Conservation (phyloP, 352 stramenopile genomes). For the Thalassiosira livingstoniorum region DNA sequence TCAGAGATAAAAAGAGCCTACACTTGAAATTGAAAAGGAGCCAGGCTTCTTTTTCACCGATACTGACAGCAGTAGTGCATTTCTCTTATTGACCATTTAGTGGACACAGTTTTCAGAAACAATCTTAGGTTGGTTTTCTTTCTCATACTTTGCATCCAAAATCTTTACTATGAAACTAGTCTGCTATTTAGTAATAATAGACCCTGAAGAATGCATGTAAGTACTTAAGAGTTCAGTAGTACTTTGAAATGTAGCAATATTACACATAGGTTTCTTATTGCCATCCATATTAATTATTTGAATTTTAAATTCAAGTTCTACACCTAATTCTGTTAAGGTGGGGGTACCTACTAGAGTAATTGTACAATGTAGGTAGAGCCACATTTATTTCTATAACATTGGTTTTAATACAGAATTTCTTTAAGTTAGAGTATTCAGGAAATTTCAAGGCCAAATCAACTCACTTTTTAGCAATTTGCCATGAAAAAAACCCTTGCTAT, state of each 20-base stretch:
- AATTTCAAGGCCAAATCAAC: neutral
- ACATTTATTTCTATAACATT: conserved; percentile 16
- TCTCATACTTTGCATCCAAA: conserved; percentile 35
- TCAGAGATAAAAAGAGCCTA: no score
- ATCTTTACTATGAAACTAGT: conserved; percentile 6
- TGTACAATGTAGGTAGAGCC: no score
- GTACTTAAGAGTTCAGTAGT: neutral
- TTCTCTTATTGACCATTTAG: neutral
- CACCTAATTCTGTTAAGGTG: conserved; percentile 8
- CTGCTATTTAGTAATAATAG: neutral
- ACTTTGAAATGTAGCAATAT: conserved; percentile 8
- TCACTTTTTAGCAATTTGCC: neutral
- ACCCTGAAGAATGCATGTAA: neutral
- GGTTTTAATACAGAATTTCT: neutral
- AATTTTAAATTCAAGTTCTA: conserved; percentile 15
- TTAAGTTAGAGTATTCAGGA: conserved; percentile 4
- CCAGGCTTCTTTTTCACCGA: no score
- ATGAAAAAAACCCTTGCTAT: conserved; percentile 3
- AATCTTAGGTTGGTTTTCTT: conserved; percentile 26
- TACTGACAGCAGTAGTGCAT: conserved; percentile 15
- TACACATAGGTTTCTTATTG: no score
- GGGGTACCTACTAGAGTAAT: neutral
- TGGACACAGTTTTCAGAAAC: conserved; percentile 11
- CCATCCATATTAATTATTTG: conserved; percentile 26
- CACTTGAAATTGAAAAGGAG: no score